Conservation (phyloP, 2,329 filamentous ascomycete genomes). For the Alternaria tenuissima region DNA sequence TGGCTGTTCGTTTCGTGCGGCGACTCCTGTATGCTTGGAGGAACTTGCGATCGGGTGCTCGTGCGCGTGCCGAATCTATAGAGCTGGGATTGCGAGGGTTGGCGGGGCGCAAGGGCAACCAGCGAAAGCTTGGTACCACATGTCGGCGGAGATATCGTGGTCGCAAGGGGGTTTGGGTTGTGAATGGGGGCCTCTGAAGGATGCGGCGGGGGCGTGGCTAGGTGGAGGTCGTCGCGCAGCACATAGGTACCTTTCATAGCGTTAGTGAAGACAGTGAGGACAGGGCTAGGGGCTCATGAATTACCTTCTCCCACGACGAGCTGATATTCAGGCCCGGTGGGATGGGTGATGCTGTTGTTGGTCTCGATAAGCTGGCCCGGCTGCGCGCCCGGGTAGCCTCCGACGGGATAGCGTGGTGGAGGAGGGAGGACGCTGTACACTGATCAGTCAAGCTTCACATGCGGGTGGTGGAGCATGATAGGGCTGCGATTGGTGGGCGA, state of each 20-base stretch:
- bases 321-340: conserved; percentile 83
- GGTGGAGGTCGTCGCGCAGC: conserved; percentile 87
- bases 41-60: conserved; percentile 53
- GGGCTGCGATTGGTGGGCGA: conserved; percentile 37
- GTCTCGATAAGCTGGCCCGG: conserved; percentile 88
- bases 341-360: conserved; percentile 85
- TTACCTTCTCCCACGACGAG: conserved; percentile 92
- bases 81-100: conserved; percentile 53
- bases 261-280: conserved; percentile 27
- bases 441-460: conserved; percentile 36
- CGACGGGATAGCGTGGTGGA: conserved; percentile 82
- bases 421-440: conserved; percentile 71
- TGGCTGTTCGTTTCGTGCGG: conserved; percentile 55
- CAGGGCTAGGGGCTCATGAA: conserved; percentile 5
- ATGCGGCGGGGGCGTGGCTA: conserved; percentile 94
- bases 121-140: conserved; percentile 85
- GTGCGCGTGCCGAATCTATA: conserved; percentile 52
- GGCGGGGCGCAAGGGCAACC: conserved; percentile 69
- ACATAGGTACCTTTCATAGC: conserved; percentile 77
- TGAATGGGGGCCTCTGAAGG: conserved; percentile 88
- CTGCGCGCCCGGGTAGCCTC: conserved; percentile 75
- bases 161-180: conserved; percentile 91
- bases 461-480: conserved; percentile 24
- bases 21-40: conserved; percentile 57
- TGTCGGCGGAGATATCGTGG: conserved; percentile 82